Evolutionary conservation across 257 asterid genomes (phyloP).

Genomic region (Cinchona pubescens): DNA sequence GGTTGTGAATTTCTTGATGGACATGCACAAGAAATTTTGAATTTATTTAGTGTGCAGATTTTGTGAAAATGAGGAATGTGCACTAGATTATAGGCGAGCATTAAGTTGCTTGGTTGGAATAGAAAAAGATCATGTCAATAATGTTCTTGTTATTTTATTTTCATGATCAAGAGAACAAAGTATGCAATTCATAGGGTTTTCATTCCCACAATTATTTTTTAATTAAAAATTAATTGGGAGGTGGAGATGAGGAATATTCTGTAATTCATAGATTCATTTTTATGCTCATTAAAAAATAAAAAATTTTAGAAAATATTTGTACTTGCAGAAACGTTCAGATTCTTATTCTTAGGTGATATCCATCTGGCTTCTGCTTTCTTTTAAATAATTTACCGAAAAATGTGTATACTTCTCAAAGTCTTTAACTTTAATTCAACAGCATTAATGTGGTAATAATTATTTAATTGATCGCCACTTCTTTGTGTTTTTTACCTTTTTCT

Average conservation of each 20-base stretch:
- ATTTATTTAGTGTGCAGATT: too few relatives aligned
- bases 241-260: constrained; percentile 1
- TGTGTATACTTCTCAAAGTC: not conserved
- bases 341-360: constrained; percentile 2
- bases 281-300: not conserved
- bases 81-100: too few relatives aligned
- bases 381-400: not conserved
- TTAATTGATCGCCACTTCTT: not conserved
- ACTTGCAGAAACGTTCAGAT: not conserved
- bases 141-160: not conserved
- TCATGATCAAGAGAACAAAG: not conserved
- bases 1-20: not conserved
- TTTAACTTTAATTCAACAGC: not conserved
- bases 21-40: not conserved
- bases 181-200: not conserved
- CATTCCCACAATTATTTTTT: not conserved
- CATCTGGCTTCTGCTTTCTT: not conserved
- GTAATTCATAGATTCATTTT: not conserved
- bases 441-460: not conserved
- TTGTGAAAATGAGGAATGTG: too few relatives aligned
- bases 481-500: not conserved
- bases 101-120: too few relatives aligned
- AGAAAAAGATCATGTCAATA: not conserved
- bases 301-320: not conserved
- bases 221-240: constrained; percentile 1